Evolutionary conservation across 371 early-diverging fungal species (phyloP).

Genomic region (Mycotypha africana): DNA sequence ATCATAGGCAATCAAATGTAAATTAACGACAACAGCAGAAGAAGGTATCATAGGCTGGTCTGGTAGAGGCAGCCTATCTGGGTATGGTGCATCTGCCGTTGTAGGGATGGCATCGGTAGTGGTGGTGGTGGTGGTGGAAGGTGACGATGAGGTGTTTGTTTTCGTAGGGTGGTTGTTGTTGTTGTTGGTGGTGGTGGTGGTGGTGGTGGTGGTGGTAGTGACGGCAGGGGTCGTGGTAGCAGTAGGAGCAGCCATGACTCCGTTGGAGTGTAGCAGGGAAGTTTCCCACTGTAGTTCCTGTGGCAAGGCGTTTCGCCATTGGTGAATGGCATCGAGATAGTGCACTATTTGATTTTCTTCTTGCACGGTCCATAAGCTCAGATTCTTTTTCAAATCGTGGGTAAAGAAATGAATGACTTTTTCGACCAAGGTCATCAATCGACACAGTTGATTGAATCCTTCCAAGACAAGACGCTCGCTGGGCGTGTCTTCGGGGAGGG

Average conservation of each 20-base stretch:
- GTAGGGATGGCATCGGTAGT: constrained; percentile 8
- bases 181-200: too few species aligned
- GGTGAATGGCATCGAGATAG: constrained; percentile 26
- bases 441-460: constrained; percentile 33
- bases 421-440: constrained; percentile 37
- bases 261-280: too few species aligned
- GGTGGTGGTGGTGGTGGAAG: constrained; percentile 7
- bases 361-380: constrained; percentile 26
- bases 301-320: constrained; percentile 33
- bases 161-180: too few species aligned
- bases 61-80: too few species aligned
- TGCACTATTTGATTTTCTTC: constrained; percentile 34
- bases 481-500: constrained; percentile 35
- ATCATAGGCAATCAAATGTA: constrained; percentile 32
- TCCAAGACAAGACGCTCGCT: constrained; percentile 30
- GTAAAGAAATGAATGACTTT: constrained; percentile 33
- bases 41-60: too few species aligned
- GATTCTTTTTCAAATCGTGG: constrained; percentile 21
- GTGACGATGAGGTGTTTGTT: too few species aligned
- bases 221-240: too few species aligned
- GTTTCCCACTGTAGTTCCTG: constrained; percentile 29
- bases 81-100: too few species aligned
- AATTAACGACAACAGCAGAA: constrained; percentile 26
- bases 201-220: too few species aligned
- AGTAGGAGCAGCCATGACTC: too few species aligned